Conservation (phyloP, 768 basidiomycete genomes). For the Boletus rubescentipes region DNA sequence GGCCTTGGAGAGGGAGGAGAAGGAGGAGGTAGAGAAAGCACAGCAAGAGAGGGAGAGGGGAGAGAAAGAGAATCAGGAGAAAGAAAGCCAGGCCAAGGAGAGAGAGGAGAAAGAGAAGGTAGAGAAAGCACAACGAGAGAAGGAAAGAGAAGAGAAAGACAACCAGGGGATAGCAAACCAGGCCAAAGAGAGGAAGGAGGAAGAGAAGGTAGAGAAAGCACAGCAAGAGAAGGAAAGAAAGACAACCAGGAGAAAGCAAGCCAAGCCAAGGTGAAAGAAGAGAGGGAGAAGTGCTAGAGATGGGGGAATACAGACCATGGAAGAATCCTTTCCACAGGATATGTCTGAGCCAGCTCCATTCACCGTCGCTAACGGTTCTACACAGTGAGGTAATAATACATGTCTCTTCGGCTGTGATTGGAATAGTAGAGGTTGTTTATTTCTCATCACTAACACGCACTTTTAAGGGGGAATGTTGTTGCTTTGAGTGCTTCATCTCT, state of each 20-base stretch:
- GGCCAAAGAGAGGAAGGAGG: background rate
- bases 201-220: background rate
- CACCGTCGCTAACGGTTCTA: background rate
- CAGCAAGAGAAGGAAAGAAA: background rate
- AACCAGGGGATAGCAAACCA: background rate
- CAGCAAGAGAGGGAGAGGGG: background rate
- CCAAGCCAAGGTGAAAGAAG: background rate
- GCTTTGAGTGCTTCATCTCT: too few species aligned
- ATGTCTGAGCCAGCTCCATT: constrained; percentile 2
- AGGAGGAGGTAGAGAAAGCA: background rate
- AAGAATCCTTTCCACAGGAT: background rate
- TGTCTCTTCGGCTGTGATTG: too few species aligned
- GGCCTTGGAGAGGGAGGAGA: too few species aligned
- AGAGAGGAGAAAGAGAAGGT: background rate
- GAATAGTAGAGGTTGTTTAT: too few species aligned
- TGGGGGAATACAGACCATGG: too few species aligned
- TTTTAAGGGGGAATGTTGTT: too few species aligned
- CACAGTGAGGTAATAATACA: constrained; percentile 6
- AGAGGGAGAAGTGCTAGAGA: background rate
- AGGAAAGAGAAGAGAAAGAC: background rate
- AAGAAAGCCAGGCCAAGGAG: background rate
- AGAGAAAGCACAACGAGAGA: too few species aligned
- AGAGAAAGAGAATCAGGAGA: background rate
- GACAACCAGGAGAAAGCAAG: background rate
- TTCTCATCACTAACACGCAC: too few species aligned